Evolutionary conservation across 805 yeast species (phyloP), one percentile per base, ranked within the genome.

Genomic region (Wickerhamiella azymoides): DNA sequence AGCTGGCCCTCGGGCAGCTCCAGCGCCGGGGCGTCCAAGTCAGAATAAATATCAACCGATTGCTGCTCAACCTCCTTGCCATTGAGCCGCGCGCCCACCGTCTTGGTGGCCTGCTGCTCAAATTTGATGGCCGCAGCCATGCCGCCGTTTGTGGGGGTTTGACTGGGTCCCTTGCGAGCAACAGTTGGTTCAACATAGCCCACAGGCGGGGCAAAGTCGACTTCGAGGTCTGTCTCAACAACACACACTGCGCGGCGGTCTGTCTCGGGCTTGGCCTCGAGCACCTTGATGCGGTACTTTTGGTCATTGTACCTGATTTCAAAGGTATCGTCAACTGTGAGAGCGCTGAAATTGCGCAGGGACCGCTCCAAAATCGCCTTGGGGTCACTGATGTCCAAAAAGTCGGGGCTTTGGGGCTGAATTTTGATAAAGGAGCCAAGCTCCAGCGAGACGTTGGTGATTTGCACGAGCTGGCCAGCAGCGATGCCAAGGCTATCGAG

Each of bases 131-230:
- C 66, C 50, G 70, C 71, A 0, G 94, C 88, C 95, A 86, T 84
- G 0, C 84, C 71, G 1, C 84, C 89, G 5, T 46, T 39, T 18
- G 28, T 13, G 26, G 38, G 44, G 10, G 16, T 28, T 18, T 36
- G 43, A 18, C 30, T 14, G 5, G 40, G 27, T 14, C 44, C 52
- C 46, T 43, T 47, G 26, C 46, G 47, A 11, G 41, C n/a, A 13
- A 39, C 45, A 2, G 83, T 86, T 1, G 96, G 96, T 59, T 89
- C 97, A 16, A 84, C 95, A 60, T 92, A 92, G 0, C 99, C 99
- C 5, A 89, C 95, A 0, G 99, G 99, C 2, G 98, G 95, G 1
- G 96, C 97, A 67, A 92, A 92, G 59, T 92, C 99, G 0, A 96
- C 94, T 49, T 84, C 94, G 50, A 92, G 70, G 66, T 92, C 98